Evolutionary conservation across 192 early-diverging fungal genomes (phyloP).

Genomic region (Geosiphon pyriformis): DNA sequence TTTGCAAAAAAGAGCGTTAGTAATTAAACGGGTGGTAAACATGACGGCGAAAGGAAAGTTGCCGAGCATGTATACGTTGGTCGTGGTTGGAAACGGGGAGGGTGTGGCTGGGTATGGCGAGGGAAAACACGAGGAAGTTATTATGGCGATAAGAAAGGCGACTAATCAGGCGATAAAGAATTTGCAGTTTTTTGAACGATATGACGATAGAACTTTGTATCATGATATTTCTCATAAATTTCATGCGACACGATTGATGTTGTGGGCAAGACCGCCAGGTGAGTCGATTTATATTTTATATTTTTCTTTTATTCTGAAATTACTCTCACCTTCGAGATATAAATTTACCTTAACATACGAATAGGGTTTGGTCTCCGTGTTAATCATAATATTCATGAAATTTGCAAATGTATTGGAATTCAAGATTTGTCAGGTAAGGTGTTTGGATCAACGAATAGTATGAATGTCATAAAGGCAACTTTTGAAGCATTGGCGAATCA

Average conservation of each 20-base stretch:
- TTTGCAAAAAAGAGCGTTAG: conserved; percentile 65
- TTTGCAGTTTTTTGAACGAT: conserved; percentile 76
- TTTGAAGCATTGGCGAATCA: conserved; percentile 85
- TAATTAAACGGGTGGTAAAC: conserved; percentile 70
- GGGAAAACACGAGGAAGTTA: conserved; percentile 75
- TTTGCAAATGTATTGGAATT: conserved; percentile 90
- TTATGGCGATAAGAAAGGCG: conserved; percentile 81
- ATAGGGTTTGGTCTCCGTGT: conserved; percentile 90
- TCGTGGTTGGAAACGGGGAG: conserved; percentile 91
- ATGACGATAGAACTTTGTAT: conserved; percentile 90
- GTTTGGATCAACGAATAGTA: conserved; percentile 85
- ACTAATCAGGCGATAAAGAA: conserved; percentile 83
- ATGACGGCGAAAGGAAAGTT: conserved; percentile 78
- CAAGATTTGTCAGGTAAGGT: conserved; percentile 89
- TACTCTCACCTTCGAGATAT: neutral
- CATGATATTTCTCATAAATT: conserved; percentile 86
- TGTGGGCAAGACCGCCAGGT: conserved; percentile 86
- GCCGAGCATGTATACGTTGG: conserved; percentile 80
- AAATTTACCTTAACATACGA: neutral
- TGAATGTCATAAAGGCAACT: conserved; percentile 97
- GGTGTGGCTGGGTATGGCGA: conserved; percentile 92
- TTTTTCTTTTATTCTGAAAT: neutral
- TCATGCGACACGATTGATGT: conserved; percentile 73
- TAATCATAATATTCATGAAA: conserved; percentile 91
- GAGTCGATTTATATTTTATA: conserved; percentile 25